These are phyloP conservation scores for Fermentozyma sake DNA, from an alignment of 1,139 yeast genomes.

Conservation along the genomic window DNA sequence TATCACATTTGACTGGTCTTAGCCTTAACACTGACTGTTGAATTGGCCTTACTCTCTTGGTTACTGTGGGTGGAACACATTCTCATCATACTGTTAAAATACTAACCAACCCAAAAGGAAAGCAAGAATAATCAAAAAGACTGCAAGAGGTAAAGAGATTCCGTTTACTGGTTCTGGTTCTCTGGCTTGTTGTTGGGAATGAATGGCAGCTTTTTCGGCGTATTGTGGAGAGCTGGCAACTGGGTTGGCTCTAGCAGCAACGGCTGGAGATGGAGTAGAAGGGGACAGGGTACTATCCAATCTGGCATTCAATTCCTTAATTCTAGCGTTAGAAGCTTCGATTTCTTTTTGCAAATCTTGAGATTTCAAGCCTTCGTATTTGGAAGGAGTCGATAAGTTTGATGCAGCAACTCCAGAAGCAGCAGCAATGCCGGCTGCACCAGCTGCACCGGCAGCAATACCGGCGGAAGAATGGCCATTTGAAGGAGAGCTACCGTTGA, in stretches of 20 bases:
- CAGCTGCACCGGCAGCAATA: conserved; percentile 6
- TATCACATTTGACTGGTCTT: no score
- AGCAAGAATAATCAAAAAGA: conserved; percentile 48
- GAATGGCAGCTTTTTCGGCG: conserved; percentile 7
- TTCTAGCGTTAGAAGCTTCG: conserved; percentile 31
- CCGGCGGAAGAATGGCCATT: conserved; percentile 5
- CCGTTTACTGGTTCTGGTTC: conserved; percentile 38
- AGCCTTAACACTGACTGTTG: no score
- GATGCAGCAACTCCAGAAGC: conserved; percentile 12
- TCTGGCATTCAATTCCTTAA: conserved; percentile 40
- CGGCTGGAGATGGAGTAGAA: conserved; percentile 8
- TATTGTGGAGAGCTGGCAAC: conserved; percentile 4
- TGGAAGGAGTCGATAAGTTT: no score
- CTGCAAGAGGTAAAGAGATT: conserved; percentile 49
- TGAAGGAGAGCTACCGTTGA: no score
- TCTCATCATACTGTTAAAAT: conserved; percentile 24
- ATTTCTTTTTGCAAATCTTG: conserved; percentile 26
- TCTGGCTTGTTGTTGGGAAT: conserved; percentile 6
- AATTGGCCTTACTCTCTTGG: no score
- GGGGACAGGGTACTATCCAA: conserved; percentile 19
- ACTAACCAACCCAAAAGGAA: conserved; percentile 60
- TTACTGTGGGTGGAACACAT: background rate
- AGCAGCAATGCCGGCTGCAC: conserved; percentile 10
- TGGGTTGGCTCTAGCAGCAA: conserved; percentile 7
- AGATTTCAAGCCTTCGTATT: conserved; percentile 7